Conservation (phyloP, 192 early-diverging fungal genomes). For the Coemansia reversa region DNA sequence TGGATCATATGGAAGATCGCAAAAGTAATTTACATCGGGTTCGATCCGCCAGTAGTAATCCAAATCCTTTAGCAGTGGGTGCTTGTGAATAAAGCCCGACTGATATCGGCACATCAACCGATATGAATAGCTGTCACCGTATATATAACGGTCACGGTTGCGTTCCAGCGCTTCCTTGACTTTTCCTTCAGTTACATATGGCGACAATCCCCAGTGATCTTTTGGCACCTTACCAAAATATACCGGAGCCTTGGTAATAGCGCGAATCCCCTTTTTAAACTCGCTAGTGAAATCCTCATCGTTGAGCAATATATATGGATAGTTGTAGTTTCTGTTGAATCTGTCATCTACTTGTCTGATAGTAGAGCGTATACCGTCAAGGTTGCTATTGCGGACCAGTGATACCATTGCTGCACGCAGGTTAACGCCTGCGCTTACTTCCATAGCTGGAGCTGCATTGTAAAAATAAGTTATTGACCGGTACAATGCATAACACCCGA, state of each 20-base stretch:
- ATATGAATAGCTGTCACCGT: constrained; percentile 68
- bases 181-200: constrained; percentile 62
- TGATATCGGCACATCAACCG: constrained; percentile 52
- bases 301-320: no score
- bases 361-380: constrained; percentile 61
- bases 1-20: constrained; percentile 56
- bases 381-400: no score
- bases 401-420: constrained; percentile 53
- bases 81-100: constrained; percentile 57
- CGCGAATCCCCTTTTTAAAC: constrained; percentile 55
- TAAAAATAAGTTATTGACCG: not conserved
- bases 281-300: constrained; percentile 64
- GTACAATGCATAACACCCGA: constrained; percentile 17
- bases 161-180: constrained; percentile 58
- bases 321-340: constrained; percentile 66
- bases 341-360: constrained; percentile 73
- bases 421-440: no score
- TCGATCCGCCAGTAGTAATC: constrained; percentile 65
- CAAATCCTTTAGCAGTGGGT: constrained; percentile 53
- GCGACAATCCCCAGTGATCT: constrained; percentile 57
- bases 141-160: constrained; percentile 53
- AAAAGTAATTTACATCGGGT: constrained; percentile 54
- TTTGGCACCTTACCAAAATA: constrained; percentile 62
- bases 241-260: constrained; percentile 57
- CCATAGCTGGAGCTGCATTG: no score